A percentile compares a stretch with the other conserved stretches of the same genome.
Conservation (phyloP, 2,329 filamentous ascomycete genomes). For the Neofusicoccum cordaticola region DNA sequence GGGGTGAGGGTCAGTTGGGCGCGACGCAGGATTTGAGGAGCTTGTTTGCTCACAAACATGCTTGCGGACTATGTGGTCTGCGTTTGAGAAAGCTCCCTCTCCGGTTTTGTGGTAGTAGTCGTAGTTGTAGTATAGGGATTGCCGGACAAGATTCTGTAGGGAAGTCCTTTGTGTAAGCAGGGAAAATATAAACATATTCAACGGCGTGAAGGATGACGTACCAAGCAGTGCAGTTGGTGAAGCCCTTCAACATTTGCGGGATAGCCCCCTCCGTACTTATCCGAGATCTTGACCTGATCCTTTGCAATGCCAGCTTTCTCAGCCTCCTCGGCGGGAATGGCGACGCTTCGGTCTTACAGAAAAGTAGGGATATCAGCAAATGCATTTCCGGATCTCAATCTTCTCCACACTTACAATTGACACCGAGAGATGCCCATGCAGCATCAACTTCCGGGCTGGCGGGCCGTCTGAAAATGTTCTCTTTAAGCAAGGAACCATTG, state of each 20-base stretch:
- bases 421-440: constrained; percentile 54
- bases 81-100: constrained; percentile 55
- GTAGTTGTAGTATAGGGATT: constrained; percentile 59
- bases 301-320: constrained; percentile 48
- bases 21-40: not conserved
- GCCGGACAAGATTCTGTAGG: constrained; percentile 56
- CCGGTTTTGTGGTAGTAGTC: constrained; percentile 54
- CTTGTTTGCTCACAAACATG: constrained; percentile 54
- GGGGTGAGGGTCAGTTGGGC: not conserved
- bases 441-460: constrained; percentile 54
- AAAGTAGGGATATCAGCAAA: constrained; percentile 54
- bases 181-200: not conserved
- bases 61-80: constrained; percentile 52
- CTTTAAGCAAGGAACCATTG: constrained; percentile 57
- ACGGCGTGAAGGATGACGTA: constrained; percentile 24
- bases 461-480: constrained; percentile 52
- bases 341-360: constrained; percentile 47
- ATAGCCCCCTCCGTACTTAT: constrained; percentile 58
- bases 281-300: constrained; percentile 55
- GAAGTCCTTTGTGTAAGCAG: not conserved
- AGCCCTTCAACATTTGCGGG: constrained; percentile 57
- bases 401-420: constrained; percentile 53
- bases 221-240: constrained; percentile 59
- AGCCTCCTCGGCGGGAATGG: constrained; percentile 52
- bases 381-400: constrained; percentile 52